Base-by-base conservation (phyloP, 2,329 filamentous ascomycete species). In the Ascochyta rabiei region DNA sequence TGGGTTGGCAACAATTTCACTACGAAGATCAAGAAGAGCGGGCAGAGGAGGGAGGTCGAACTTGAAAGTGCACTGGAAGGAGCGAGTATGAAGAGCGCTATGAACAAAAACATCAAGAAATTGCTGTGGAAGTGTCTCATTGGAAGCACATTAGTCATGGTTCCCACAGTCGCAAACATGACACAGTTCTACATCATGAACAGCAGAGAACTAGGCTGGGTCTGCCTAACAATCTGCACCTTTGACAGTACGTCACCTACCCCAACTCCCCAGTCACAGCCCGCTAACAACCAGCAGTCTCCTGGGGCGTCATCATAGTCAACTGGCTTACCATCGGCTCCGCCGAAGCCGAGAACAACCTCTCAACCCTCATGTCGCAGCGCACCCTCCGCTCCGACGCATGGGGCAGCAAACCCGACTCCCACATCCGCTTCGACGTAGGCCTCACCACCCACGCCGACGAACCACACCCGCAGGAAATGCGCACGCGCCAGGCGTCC, bases 201-300 rank as follows among this genome's bases (percentile, higher is more conserved):
- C 10, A 73, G 71, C 1, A 55, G 67, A 7, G 73, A 77, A 52
- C 62, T 72, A 6, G 73, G 66, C 0, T 77, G 73, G 76, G 57
- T 77, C 1, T 77, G 76, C 50, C 68, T 76, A 31, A 71, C 67
- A 1, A 64, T 76, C 4, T 78, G 76, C 57, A 72, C 68, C 0
- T 44, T 75, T 18, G 76, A 78, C 56, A 64, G 75, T 77, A 60
- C 42, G 71, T 67, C 6, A 15, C 23, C 7, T 7, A 9, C 10
- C 8, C 10, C 9, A 8, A 13, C 8, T 7, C 19, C 7, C n/a
- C 19, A 8, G 13, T 12, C 15, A 10, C 21, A 31, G 8, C 5
- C 13, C 13, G 28, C 43, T 45, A 40, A 61, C 48, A n/a, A n/a
- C 10, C 10, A 24, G 12, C 31, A 70, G 67, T 69, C 2, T 66